Conservation (phyloP, 1,139 yeast species). For the Nakaseomyces sp. region DNA sequence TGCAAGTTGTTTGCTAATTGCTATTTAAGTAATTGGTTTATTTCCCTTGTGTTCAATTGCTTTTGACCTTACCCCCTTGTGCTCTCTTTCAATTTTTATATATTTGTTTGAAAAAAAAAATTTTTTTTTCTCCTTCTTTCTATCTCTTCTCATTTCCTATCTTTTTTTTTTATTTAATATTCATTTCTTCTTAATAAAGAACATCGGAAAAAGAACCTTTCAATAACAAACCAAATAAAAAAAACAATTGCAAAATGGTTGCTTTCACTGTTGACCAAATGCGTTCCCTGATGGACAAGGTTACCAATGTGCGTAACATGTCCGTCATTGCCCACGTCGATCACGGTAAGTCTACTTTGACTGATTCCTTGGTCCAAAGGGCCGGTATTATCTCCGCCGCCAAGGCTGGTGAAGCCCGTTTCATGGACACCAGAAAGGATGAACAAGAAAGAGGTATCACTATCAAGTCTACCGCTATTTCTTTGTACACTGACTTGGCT, state of each 20-base stretch:
- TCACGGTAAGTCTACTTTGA: constrained; percentile 99
- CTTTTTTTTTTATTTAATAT: background rate
- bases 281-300: constrained; percentile 99
- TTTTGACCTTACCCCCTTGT: no score
- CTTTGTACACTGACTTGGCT: constrained; percentile 81
- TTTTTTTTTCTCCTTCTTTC: background rate
- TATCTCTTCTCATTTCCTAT: background rate
- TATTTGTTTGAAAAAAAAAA: background rate
- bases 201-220: background rate
- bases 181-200: background rate
- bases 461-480: constrained; percentile 97
- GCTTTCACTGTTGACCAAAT: constrained; percentile 60
- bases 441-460: constrained; percentile 99
- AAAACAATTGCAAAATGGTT: constrained; percentile 28
- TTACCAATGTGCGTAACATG: constrained; percentile 99
- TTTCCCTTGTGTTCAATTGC: no score
- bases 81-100: background rate
- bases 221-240: constrained; percentile 7
- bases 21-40: no score
- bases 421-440: constrained; percentile 99
- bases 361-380: constrained; percentile 97
- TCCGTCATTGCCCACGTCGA: constrained; percentile 99
- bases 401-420: constrained; percentile 99
- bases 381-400: constrained; percentile 99
- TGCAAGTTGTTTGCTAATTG: no score